Conservation (phyloP, 2,329 filamentous ascomycete species). For the Ascochyta lentis region DNA sequence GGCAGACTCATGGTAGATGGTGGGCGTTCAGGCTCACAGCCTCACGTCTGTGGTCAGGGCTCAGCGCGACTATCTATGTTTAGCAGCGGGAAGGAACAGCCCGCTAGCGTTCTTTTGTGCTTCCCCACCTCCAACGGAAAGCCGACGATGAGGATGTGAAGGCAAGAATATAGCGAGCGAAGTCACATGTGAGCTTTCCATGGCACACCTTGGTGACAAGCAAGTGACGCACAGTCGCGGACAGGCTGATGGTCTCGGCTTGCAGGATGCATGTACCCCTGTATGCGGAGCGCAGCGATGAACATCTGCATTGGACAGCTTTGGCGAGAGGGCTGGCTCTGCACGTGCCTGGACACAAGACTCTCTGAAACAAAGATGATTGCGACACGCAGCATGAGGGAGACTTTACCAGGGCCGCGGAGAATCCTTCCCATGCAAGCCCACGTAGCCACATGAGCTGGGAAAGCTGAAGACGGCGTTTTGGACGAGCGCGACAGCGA, state of each 20-base stretch:
- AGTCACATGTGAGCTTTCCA: not conserved
- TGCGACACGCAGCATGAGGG: slow-evolving; percentile 3
- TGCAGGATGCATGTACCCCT: not conserved
- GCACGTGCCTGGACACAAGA: slow-evolving; percentile 10
- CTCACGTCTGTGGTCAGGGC: not conserved
- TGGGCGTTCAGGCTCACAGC: slow-evolving; percentile 4
- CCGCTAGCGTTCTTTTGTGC: slow-evolving; percentile 12
- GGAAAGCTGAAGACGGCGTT: not conserved
- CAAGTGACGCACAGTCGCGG: not conserved
- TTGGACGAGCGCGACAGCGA: no score
- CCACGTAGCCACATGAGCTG: not conserved
- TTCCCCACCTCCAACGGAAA: slow-evolving; percentile 5
- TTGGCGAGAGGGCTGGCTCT: slow-evolving; percentile 9
- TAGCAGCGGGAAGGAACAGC: slow-evolving; percentile 18
- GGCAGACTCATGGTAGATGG: slow-evolving; percentile 8
- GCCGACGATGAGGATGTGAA: slow-evolving; percentile 8
- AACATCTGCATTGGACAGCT: slow-evolving; percentile 6
- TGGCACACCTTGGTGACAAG: not conserved
- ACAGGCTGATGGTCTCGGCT: not conserved
- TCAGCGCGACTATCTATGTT: slow-evolving; percentile 13
- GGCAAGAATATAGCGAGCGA: not conserved
- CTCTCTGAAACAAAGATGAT: not conserved
- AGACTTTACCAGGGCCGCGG: not conserved
- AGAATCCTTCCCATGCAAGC: slow-evolving; percentile 1
- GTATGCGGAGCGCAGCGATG: not conserved